Conservation (phyloP, 345 rosid genomes). For the Gossypium stocksii region DNA sequence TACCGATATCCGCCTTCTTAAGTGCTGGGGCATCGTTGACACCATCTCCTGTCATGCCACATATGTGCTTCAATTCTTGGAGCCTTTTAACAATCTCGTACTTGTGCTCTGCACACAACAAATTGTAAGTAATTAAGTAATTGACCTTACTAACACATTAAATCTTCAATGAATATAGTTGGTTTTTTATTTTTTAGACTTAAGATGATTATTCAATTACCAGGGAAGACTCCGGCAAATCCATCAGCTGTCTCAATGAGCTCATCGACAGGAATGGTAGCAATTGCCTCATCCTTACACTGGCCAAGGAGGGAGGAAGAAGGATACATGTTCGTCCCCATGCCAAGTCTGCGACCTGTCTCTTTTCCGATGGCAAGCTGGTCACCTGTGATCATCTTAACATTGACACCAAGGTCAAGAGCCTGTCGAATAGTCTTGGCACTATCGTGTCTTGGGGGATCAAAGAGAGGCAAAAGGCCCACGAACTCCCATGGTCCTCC, state of each 20-base stretch:
- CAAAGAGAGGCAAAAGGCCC: constrained; percentile 89
- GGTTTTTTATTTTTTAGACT: background rate
- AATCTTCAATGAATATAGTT: background rate
- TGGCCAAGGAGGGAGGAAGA: constrained; percentile 66
- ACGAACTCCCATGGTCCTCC: constrained; percentile 87
- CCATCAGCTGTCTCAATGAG: constrained; percentile 85
- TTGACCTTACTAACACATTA: background rate
- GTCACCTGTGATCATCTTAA: constrained; percentile 90
- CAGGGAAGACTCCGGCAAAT: constrained; percentile 86
- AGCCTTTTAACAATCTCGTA: constrained; percentile 72
- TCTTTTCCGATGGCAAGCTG: constrained; percentile 87
- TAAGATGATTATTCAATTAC: constrained; percentile 29
- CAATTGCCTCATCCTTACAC: constrained; percentile 48
- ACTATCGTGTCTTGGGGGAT: constrained; percentile 88
- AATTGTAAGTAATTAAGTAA: background rate
- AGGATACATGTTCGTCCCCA: constrained; percentile 88
- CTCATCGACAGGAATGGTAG: constrained; percentile 55
- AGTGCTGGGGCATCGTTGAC: constrained; percentile 84
- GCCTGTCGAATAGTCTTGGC: constrained; percentile 77
- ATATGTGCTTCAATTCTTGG: constrained; percentile 72
- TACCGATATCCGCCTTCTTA: constrained; percentile 79
- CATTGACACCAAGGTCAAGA: constrained; percentile 77
- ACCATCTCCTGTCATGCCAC: constrained; percentile 90
- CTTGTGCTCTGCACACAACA: constrained; percentile 52
- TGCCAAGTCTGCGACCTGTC: constrained; percentile 86